Conservation (phyloP, 352 stramenopile species). For the Globisporangium sylvaticum region DNA sequence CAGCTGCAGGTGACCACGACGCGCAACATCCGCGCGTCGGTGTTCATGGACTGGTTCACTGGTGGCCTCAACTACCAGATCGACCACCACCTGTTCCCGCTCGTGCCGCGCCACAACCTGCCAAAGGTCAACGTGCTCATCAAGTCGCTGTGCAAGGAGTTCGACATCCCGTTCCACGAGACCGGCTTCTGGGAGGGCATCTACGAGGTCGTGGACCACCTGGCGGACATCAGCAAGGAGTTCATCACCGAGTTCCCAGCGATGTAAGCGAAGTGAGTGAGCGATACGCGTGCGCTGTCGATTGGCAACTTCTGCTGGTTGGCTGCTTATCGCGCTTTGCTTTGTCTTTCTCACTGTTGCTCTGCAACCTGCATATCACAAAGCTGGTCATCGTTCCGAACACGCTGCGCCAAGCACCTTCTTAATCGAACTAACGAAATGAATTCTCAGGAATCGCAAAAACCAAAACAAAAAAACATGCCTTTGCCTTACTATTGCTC, state of each 20-base stretch:
- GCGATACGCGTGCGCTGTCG: background rate
- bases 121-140: conserved; percentile 92
- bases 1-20: conserved; percentile 98
- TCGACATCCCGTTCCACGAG: conserved; percentile 95
- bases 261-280: conserved; percentile 86
- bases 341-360: background rate
- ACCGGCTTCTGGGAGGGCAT: conserved; percentile 92
- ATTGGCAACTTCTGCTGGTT: background rate
- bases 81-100: conserved; percentile 98
- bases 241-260: conserved; percentile 96
- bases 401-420: conserved; percentile 1
- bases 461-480: background rate
- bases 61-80: conserved; percentile 98
- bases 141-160: conserved; percentile 96
- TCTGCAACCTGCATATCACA: conserved; percentile 1
- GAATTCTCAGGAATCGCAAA: conserved; percentile 6
- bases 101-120: conserved; percentile 96
- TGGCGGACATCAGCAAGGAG: conserved; percentile 91
- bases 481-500: background rate
- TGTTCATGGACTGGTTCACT: conserved; percentile 98
- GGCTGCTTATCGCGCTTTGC: background rate
- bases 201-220: conserved; percentile 92
- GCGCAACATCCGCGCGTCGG: conserved; percentile 92
- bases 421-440: conserved; percentile 4
- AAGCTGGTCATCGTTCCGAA: conserved; percentile 8